These are phyloP conservation scores for Aspergillus floridensis DNA, from an alignment of 2,329 filamentous ascomycete genomes.

Conservation along the genomic window DNA sequence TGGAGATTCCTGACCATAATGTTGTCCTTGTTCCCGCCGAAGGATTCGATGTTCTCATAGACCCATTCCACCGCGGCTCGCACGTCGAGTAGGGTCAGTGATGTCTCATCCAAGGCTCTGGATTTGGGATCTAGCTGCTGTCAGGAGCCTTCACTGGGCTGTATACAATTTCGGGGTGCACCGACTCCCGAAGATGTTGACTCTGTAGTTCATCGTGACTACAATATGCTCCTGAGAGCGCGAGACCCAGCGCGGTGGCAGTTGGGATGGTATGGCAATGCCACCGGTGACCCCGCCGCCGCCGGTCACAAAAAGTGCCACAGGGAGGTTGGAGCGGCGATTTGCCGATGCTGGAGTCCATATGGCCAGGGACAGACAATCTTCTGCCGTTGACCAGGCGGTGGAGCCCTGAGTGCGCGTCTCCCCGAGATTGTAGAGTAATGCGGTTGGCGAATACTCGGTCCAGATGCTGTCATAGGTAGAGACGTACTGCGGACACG, in stretches of 20 bases:
- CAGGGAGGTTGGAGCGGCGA: conserved; percentile 19
- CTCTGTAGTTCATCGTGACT: conserved; percentile 35
- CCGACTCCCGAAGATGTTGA: conserved; percentile 25
- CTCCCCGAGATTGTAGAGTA: conserved; percentile 15
- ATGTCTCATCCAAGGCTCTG: neutral
- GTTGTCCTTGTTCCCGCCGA: conserved; percentile 31
- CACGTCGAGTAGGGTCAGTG: conserved; percentile 14
- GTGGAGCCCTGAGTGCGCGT: conserved; percentile 13
- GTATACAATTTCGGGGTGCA: neutral
- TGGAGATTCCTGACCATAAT: neutral
- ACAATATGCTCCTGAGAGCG: conserved; percentile 43
- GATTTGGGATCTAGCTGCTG: conserved; percentile 14
- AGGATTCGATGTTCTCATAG: conserved; percentile 33
- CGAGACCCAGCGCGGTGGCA: conserved; percentile 35
- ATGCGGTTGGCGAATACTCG: neutral
- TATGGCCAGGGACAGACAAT: conserved; percentile 45
- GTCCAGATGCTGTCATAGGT: neutral
- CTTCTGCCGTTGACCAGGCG: conserved; percentile 34
- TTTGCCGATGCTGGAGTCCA: conserved; percentile 39
- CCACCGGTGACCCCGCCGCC: conserved; percentile 29
- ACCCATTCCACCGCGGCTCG: conserved; percentile 32
- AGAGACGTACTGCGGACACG: conserved; percentile 28
- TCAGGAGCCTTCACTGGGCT: neutral
- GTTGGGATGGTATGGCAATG: conserved; percentile 32
- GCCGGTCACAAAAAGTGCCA: conserved; percentile 24